Evolutionary conservation across 148 eudicot species (phyloP), one percentile per base, ranked within the genome.

Genomic region (Cornus controversa): DNA sequence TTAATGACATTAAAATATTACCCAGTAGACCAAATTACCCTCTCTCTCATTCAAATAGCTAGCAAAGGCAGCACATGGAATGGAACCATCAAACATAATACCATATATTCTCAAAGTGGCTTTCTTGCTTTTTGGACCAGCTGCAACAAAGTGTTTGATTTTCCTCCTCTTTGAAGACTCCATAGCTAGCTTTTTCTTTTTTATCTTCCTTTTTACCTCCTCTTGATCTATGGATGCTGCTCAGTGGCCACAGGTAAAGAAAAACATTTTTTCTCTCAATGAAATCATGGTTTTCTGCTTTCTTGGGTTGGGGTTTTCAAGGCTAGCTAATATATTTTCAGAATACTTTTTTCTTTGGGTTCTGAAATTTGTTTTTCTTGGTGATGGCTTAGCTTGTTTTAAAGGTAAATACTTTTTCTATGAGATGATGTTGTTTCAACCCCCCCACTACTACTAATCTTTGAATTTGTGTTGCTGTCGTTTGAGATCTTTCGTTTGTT

Each of bases 191-290:
- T 66, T 72, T 74, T 47, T 47, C 14, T 29, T 65, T 71, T 74
- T 47, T 47, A 7, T 29, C 47, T 71, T 64, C 31, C 36, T 50
- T 69, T 75, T 45, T 60, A 14, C 60, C n/a, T 60, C 58, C 45
- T 77, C 74, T 70, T 69, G 57, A 60, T 78, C 70, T 64, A 78
- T 78, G 80, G 80, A 78, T 64, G 47, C 80, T 78, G 76, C 75
- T 78, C 80, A 78, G 71, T 78, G 80, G 80, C 75, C 80, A 62
- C 57, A 78, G 80, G 80, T 78, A 78, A 70, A 57, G 28, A 16
- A 40, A 70, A 42, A 26, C 37, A 37, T 69, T 28, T 63, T 70
- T 71, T 72, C 60, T 78, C 42, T 23, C 75, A 13, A 36, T 64
- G 58, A 64, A 77, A 69, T 77, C 67, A 77, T 77, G 20, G 37